phyloP scores from a whole-genome alignment of 805 yeast species.

The Metschnikowia corniflorae region DNA sequence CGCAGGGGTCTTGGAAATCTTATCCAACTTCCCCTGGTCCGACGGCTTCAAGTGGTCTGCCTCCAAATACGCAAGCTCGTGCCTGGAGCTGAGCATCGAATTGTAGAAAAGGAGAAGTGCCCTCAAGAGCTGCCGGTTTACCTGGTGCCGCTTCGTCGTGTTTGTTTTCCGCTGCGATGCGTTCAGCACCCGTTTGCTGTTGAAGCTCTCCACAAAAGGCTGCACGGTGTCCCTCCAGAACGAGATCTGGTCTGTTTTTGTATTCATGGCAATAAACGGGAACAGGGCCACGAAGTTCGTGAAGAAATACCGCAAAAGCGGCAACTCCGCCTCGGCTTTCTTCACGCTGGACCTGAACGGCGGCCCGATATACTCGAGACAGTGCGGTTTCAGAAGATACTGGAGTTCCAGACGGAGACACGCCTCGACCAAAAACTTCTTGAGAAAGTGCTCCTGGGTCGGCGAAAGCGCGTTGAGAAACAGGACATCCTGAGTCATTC shows the following conservation, averaged over 20 bases:
- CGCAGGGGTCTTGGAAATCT: constrained; percentile 20
- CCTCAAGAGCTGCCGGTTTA: constrained; percentile 58
- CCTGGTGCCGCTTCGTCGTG: constrained; percentile 58
- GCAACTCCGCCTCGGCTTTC: constrained; percentile 46
- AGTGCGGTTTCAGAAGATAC: constrained; percentile 53
- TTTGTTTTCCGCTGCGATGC: constrained; percentile 72
- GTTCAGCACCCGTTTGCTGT: constrained; percentile 64
- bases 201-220: constrained; percentile 76
- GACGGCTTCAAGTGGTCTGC: constrained; percentile 33
- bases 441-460: constrained; percentile 80
- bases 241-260: constrained; percentile 41
- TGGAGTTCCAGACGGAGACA: constrained; percentile 63
- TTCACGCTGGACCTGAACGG: constrained; percentile 54
- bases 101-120: constrained; percentile 67
- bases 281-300: constrained; percentile 59
- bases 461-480: constrained; percentile 39
- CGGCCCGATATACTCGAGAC: constrained; percentile 67
- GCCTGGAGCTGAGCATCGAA: constrained; percentile 63
- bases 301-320: constrained; percentile 67
- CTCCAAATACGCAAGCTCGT: constrained; percentile 48
- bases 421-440: constrained; percentile 68
- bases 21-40: constrained; percentile 36
- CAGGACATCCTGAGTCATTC: constrained; percentile 5
- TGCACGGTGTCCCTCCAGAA: constrained; percentile 84
- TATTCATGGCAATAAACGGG: constrained; percentile 62